These are phyloP conservation scores for Hanseniaspora opuntiae DNA, from an alignment of 805 yeast species.

Conservation along the genomic window DNA sequence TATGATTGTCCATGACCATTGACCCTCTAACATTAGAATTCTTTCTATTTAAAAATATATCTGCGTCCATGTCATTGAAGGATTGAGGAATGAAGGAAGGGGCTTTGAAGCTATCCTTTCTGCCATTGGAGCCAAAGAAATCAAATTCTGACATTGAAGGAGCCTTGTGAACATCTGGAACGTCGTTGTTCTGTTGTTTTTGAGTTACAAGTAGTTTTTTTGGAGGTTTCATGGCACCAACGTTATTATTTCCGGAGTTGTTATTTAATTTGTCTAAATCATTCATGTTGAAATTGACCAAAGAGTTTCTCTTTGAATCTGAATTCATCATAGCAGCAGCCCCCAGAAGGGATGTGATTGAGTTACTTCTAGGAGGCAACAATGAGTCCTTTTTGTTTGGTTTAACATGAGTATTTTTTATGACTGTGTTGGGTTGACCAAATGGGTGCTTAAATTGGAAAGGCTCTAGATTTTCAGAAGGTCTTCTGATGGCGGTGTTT, in stretches of 20 bases:
- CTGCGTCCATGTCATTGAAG: constrained; percentile 21
- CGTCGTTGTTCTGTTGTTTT: not conserved
- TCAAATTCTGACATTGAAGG: constrained; percentile 16
- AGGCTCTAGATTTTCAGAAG: constrained; percentile 40
- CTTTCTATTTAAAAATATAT: constrained; percentile 23
- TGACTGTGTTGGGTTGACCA: constrained; percentile 7
- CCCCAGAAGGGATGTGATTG: constrained; percentile 11
- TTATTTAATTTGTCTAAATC: constrained; percentile 18
- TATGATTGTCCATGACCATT: constrained; percentile 12
- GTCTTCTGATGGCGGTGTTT: constrained; percentile 25
- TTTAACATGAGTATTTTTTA: constrained; percentile 5
- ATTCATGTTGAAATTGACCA: constrained; percentile 19
- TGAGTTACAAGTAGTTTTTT: constrained; percentile 7
- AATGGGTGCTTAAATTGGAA: constrained; percentile 19
- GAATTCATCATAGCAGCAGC: constrained; percentile 13
- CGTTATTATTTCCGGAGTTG: constrained; percentile 4
- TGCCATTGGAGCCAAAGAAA: constrained; percentile 8
- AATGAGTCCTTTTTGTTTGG: constrained; percentile 14
- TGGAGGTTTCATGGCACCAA: constrained; percentile 20
- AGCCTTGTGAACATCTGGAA: constrained; percentile 10
- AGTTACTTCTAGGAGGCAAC: constrained; percentile 16
- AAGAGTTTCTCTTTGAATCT: constrained; percentile 21
- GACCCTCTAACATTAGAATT: constrained; percentile 23
- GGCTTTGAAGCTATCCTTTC: constrained; percentile 19
- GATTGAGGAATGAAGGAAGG: constrained; percentile 20